Evolutionary conservation across 345 rosid genomes (phyloP), one percentile per base, ranked within the genome.

Genomic region (Erucastrum elatum): DNA sequence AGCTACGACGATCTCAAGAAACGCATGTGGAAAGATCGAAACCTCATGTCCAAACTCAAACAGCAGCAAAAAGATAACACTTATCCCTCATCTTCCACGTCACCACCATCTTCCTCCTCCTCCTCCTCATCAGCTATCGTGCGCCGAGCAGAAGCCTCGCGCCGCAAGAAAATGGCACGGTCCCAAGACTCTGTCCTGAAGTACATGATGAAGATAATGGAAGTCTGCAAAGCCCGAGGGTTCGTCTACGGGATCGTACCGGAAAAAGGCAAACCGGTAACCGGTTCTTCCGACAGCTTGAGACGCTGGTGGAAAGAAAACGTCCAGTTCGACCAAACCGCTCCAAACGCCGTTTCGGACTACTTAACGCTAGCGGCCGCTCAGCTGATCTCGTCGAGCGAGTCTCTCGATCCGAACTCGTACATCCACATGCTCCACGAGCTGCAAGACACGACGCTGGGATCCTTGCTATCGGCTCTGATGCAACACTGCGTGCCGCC

Each of bases 121-220:
- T 29, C 81, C 5, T 65, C 60, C 33, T 68, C 9, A 16, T 34
- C 46, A 30, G 89, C 75, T 46, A 85, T 87, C 3, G 85, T 90
- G 3, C 84, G 87, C 25, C 82, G 85, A 64, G 63, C 72, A 55
- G 83, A 80, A 56, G 80, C 76, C 59, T 75, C 84, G 70, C 73
- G 77, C 9, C 81, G 81, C 65, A 80, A 80, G 80, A 81, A 81
- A 66, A 81, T 68, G 84, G 80, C 76, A 25, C 13, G 80, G 1
- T 71, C 94, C 27, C 93, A 90, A 74, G 96, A 86, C 72, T 86
- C 89, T 0, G 84, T 90, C 74, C 86, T 90, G 55, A 88, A 88
- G 71, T 86, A 87, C 84, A 89, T 86, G 94, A 85, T 84, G 68
- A 93, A 88, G 86, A 90, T 88, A 73, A 90, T 88, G 93, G 94